phyloP scores from a whole-genome alignment of 2,329 filamentous ascomycete genomes.

The Trichoderma arundinaceum region DNA sequence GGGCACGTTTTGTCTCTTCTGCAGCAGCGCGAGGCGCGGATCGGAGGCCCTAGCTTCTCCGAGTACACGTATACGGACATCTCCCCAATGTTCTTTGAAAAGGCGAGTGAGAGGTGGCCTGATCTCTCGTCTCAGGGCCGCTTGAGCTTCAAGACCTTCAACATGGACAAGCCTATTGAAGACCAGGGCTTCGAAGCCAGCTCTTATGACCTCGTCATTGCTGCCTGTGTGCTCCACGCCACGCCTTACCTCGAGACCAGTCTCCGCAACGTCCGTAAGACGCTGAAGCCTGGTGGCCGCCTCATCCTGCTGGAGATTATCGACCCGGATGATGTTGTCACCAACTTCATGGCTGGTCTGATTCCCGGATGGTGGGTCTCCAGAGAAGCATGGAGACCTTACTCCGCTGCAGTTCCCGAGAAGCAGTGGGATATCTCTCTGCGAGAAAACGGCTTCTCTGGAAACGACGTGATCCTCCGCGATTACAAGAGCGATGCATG shows the following conservation, averaged over 20 bases:
- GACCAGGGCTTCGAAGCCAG: slow-evolving; percentile 42
- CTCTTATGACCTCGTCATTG: slow-evolving; percentile 49
- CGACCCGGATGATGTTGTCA: neutral
- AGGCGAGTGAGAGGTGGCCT: slow-evolving; percentile 27
- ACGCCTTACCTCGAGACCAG: neutral
- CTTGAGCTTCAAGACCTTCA: slow-evolving; percentile 36
- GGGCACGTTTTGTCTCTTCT: slow-evolving; percentile 37
- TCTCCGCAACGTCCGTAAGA: neutral
- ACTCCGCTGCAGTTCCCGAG: slow-evolving; percentile 7
- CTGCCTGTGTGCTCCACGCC: slow-evolving; percentile 31
- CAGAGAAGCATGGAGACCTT: slow-evolving; percentile 5
- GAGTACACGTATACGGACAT: slow-evolving; percentile 51
- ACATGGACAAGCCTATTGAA: slow-evolving; percentile 38
- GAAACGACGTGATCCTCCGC: slow-evolving; percentile 13
- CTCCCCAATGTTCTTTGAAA: slow-evolving; percentile 44
- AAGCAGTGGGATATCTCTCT: slow-evolving; percentile 7
- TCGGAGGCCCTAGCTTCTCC: slow-evolving; percentile 34
- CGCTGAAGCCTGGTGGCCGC: slow-evolving; percentile 12
- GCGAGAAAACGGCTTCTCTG: slow-evolving; percentile 7
- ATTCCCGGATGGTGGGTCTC: slow-evolving; percentile 23
- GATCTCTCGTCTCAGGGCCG: neutral
- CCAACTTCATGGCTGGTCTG: slow-evolving; percentile 18
- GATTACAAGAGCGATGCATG: slow-evolving; percentile 12
- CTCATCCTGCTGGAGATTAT: slow-evolving; percentile 22
- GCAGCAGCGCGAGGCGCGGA: slow-evolving; percentile 35